Conservation (phyloP, 2,329 filamentous ascomycete species). For the Colletotrichum sp. region DNA sequence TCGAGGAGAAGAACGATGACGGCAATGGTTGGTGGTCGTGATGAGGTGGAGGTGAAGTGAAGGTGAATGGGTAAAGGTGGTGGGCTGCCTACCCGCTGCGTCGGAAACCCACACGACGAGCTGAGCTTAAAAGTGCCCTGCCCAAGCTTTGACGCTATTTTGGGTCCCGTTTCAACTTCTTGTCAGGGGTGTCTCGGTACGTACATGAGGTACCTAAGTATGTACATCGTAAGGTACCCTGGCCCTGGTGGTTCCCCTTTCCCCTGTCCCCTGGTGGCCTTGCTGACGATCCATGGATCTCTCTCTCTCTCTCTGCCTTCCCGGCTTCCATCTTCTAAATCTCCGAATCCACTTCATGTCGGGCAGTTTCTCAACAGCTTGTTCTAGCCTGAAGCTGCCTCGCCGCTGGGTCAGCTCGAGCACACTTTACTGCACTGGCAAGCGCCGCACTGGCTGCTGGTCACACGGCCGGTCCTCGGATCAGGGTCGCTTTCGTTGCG, state of each 20-base stretch:
- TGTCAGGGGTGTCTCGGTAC: neutral
- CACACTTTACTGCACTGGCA: neutral
- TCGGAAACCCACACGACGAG: neutral
- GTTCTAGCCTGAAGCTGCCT: neutral
- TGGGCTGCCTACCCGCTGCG: neutral
- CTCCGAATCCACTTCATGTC: neutral
- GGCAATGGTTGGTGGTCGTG: neutral
- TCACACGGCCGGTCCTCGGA: neutral
- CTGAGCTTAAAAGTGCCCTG: neutral
- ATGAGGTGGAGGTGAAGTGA: neutral
- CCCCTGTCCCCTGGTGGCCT: neutral
- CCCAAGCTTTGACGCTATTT: conserved; percentile 5
- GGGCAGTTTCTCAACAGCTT: neutral
- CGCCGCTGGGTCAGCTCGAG: neutral
- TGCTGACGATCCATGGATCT: neutral
- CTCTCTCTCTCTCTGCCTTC: neutral
- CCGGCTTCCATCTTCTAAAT: neutral
- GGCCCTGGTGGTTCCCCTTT: neutral
- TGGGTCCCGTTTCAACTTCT: neutral
- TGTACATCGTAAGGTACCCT: neutral
- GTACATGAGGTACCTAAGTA: neutral
- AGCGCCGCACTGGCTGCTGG: neutral
- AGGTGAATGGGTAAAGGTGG: neutral
- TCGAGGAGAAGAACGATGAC: neutral
- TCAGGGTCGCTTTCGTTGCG: neutral